Base-by-base conservation (phyloP, 2,329 filamentous ascomycete species). In the Mycosphaerelloides madeirae region DNA sequence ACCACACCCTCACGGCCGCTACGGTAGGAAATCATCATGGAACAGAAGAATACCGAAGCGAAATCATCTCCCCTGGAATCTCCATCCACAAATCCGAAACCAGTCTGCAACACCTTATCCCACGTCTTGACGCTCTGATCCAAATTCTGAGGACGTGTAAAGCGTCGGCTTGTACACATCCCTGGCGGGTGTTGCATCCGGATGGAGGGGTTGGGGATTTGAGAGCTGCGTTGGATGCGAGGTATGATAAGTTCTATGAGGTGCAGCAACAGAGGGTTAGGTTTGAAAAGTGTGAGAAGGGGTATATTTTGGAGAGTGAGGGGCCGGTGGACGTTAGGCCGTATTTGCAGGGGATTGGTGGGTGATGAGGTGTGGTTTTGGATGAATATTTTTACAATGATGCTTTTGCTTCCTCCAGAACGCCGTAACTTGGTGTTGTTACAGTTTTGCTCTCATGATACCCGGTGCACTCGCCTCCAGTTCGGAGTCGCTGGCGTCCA, bases 401-500 rank as follows among this genome's bases (percentile, higher is more conserved):
- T n/a, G n/a, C n/a, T n/a, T n/a, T n/a, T n/a, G n/a, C n/a, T n/a
- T n/a, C n/a, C n/a, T n/a, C n/a, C n/a, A n/a, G n/a, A n/a, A n/a
- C n/a, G n/a, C n/a, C n/a, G n/a, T n/a, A n/a, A n/a, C n/a, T n/a
- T 32, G 6, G n/a, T n/a, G n/a, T n/a, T n/a, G n/a, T 22, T 18
- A 40, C 6, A 40, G 38, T 15, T 40, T 40, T 4, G 38, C 38
- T 15, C 38, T 29, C 38, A 40, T 40, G 38, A 40, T 40, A 5
- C 38, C 38, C 11, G 38, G 38, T 18, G 13, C 38, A 29, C 38
- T 40, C 2, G 38, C 28, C 20, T 40, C 45, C 2, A 22, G 31
- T 22, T 38, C 32, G 32, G 46, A 44, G 55, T 56, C 42, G 34
- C 56, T 46, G 53, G 62, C 59, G 53, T 60, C 54, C 55, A 62